These are phyloP conservation scores for Thalassiosira exigua DNA, from an alignment of 352 stramenopile species.

Conservation along the genomic window DNA sequence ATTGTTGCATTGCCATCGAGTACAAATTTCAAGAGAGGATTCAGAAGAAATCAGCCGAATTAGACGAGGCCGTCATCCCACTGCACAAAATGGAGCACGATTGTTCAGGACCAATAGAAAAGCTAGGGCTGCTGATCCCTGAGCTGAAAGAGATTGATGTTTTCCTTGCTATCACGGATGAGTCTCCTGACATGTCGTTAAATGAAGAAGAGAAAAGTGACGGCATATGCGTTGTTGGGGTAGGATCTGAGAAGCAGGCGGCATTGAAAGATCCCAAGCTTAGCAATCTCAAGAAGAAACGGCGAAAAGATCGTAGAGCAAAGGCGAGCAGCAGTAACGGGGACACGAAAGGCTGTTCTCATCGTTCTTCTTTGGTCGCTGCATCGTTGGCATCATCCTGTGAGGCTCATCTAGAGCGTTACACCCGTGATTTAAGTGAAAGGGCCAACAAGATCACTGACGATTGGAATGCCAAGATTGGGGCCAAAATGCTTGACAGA, in stretches of 20 bases:
- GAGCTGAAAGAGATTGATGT: slow-evolving; percentile 32
- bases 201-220: too few species aligned
- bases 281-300: too few species aligned
- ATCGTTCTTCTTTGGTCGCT: too few species aligned
- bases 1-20: slow-evolving; percentile 26
- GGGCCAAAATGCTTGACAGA: background rate
- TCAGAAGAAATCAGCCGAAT: slow-evolving; percentile 16
- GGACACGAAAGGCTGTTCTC: slow-evolving; percentile 28
- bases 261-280: too few species aligned
- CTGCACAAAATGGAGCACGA: background rate
- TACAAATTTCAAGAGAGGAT: slow-evolving; percentile 18
- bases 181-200: too few species aligned
- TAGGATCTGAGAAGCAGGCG: too few species aligned
- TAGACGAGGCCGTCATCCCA: background rate
- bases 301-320: too few species aligned
- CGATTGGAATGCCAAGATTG: slow-evolving; percentile 13
- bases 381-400: slow-evolving; percentile 5
- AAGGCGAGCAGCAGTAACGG: too few species aligned
- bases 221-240: too few species aligned
- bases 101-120: slow-evolving; percentile 3
- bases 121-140: slow-evolving; percentile 17
- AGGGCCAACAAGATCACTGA: slow-evolving; percentile 3
- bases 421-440: slow-evolving; percentile 6
- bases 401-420: slow-evolving; percentile 15
- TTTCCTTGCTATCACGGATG: too few species aligned